Conservation (phyloP, 768 basidiomycete species). For the Krasilnikovozyma curviuscula region DNA sequence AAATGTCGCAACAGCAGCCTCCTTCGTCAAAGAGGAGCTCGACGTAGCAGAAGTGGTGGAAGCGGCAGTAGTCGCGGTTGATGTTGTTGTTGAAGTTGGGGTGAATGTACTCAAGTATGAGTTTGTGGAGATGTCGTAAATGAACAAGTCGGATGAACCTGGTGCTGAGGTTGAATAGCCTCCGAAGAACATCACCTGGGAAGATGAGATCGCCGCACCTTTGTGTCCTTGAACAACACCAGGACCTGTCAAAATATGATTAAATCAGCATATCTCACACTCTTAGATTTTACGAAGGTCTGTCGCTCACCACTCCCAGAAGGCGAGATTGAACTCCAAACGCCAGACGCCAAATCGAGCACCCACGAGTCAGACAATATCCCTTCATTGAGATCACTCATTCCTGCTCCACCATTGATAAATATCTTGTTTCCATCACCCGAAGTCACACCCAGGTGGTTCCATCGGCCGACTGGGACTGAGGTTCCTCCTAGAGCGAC, state of each 20-base stretch:
- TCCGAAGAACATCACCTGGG: slow-evolving; percentile 10
- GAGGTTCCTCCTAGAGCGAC: not conserved
- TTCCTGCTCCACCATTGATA: slow-evolving; percentile 2
- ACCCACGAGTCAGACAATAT: slow-evolving; percentile 8
- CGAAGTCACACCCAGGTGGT: slow-evolving; percentile 1
- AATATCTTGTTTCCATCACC: slow-evolving; percentile 6
- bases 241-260: not conserved
- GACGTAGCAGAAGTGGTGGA: not conserved
- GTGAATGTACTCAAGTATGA: slow-evolving; percentile 4
- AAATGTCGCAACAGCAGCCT: not conserved
- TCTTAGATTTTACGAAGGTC: not conserved
- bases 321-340: not conserved
- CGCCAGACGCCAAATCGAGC: not conserved
- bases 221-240: not conserved
- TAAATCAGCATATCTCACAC: not conserved
- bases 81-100: slow-evolving; percentile 1
- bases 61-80: not conserved
- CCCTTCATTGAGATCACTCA: slow-evolving; percentile 1
- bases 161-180: not conserved
- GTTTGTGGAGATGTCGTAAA: slow-evolving; percentile 8
- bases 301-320: not conserved
- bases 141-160: not conserved
- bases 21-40: not conserved
- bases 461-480: not conserved
- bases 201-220: slow-evolving; percentile 4